Evolutionary conservation across 1,139 yeast genomes (phyloP).

Genomic region (Geotrichum citri-aurantii): DNA sequence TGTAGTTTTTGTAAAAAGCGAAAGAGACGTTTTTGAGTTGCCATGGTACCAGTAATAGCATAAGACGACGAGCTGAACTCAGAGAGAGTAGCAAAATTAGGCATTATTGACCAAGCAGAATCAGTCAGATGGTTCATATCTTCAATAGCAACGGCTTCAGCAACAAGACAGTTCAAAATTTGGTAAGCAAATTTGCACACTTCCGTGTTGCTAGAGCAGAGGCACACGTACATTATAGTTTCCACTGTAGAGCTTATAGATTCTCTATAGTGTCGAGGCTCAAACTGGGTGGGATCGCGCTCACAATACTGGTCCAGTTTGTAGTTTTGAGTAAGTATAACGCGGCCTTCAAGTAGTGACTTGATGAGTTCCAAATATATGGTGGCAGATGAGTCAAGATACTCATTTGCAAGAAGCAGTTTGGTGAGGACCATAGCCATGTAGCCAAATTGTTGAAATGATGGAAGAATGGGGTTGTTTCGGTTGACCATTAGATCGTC

Average conservation of each 20-base stretch:
- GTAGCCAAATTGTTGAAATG: conserved; percentile 13
- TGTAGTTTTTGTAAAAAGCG: conserved; percentile 50
- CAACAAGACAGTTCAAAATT: conserved; percentile 44
- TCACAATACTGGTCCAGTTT: conserved; percentile 29
- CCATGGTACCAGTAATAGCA: conserved; percentile 69
- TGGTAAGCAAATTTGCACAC: conserved; percentile 49
- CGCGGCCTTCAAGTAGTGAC: conserved; percentile 22
- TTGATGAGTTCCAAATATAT: conserved; percentile 27
- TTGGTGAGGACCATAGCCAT: conserved; percentile 7
- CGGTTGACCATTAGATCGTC: conserved; percentile 2
- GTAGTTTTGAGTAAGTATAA: conserved; percentile 30
- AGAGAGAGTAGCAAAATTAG: conserved; percentile 38
- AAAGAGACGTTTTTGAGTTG: conserved; percentile 63
- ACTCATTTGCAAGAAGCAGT: conserved; percentile 1
- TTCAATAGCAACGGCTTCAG: conserved; percentile 36
- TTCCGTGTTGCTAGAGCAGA: conserved; percentile 55
- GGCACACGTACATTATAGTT: conserved; percentile 44
- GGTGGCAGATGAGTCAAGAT: conserved; percentile 21
- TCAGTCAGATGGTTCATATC: conserved; percentile 23
- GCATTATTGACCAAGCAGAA: conserved; percentile 30
- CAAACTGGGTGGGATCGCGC: conserved; percentile 23
- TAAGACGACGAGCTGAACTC: conserved; percentile 53
- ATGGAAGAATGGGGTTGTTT: conserved; percentile 7
- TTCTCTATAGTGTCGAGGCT: conserved; percentile 28
- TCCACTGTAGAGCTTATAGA: conserved; percentile 39